These are phyloP conservation scores for Penicillium waksmanii DNA, from an alignment of 495 filamentous ascomycete genomes.

Conservation along the genomic window DNA sequence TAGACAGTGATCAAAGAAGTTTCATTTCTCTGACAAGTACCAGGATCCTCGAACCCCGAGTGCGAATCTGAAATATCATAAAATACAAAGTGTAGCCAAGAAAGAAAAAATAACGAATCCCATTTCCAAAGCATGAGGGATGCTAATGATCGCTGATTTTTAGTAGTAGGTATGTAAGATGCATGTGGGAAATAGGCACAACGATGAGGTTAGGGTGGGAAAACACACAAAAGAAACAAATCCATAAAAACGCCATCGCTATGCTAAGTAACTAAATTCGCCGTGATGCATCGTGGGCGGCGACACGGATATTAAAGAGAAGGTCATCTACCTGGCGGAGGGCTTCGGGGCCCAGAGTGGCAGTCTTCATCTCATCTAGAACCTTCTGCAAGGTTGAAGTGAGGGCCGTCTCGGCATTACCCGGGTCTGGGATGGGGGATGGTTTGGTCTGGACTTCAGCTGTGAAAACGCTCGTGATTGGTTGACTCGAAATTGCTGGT, in stretches of 20 bases:
- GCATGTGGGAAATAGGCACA: conserved; percentile 32
- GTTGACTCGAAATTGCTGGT: neutral
- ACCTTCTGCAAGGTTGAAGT: conserved; percentile 52
- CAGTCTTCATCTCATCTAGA: conserved; percentile 54
- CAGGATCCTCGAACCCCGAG: too few species aligned
- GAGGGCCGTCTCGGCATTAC: conserved; percentile 37
- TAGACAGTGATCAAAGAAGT: neutral
- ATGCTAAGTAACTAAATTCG: conserved; percentile 47
- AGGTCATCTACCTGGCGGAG: conserved; percentile 66
- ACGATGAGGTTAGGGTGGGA: neutral
- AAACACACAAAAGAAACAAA: conserved; percentile 15
- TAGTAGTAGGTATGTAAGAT: conserved; percentile 21
- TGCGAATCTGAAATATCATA: neutral
- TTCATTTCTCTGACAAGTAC: neutral
- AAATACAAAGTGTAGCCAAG: conserved; percentile 1
- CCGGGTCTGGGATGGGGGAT: conserved; percentile 4
- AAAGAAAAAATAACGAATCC: neutral
- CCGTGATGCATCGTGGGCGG: conserved; percentile 63
- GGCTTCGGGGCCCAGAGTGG: conserved; percentile 53
- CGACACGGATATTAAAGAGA: conserved; percentile 67
- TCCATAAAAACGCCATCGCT: conserved; percentile 47
- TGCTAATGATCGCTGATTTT: conserved; percentile 20
- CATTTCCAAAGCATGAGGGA: conserved; percentile 9
- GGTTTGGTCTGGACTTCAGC: conserved; percentile 27
- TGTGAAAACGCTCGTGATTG: conserved; percentile 11